phyloP scores from a whole-genome alignment of 1,139 yeast genomes.

The Nadsonia starkeyi-henricii region DNA sequence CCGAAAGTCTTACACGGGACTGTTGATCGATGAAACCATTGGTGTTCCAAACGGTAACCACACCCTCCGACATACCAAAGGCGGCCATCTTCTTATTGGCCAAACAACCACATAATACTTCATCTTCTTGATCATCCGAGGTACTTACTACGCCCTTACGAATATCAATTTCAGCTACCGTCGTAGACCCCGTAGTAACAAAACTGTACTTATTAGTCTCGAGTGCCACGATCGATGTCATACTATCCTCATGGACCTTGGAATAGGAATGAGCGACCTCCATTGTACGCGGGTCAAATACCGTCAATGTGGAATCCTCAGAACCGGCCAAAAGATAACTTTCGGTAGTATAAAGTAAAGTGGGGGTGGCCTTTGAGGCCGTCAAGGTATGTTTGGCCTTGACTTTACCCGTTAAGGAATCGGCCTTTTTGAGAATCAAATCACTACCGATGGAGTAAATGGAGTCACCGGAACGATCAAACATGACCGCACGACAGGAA shows the following conservation, averaged over 20 bases:
- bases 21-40: slow-evolving; percentile 51
- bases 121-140: slow-evolving; percentile 89
- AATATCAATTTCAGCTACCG: slow-evolving; percentile 65
- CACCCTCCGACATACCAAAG: slow-evolving; percentile 84
- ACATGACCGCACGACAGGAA: slow-evolving; percentile 62
- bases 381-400: slow-evolving; percentile 32
- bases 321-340: slow-evolving; percentile 63
- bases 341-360: slow-evolving; percentile 50
- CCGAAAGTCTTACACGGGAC: slow-evolving; percentile 58
- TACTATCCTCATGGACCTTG: slow-evolving; percentile 48
- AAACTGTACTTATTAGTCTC: slow-evolving; percentile 65
- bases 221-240: slow-evolving; percentile 48
- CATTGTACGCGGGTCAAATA: slow-evolving; percentile 43
- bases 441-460: slow-evolving; percentile 71
- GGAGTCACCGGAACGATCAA: slow-evolving; percentile 48
- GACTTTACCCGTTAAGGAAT: slow-evolving; percentile 64
- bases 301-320: slow-evolving; percentile 54
- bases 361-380: slow-evolving; percentile 35
- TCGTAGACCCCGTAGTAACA: slow-evolving; percentile 71
- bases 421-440: slow-evolving; percentile 62
- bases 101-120: slow-evolving; percentile 53
- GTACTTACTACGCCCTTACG: slow-evolving; percentile 48
- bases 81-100: slow-evolving; percentile 52
- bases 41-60: slow-evolving; percentile 81
- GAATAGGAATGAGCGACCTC: slow-evolving; percentile 26